phyloP scores from a whole-genome alignment of 106 monocot genomes.

The Posidonia australis region DNA sequence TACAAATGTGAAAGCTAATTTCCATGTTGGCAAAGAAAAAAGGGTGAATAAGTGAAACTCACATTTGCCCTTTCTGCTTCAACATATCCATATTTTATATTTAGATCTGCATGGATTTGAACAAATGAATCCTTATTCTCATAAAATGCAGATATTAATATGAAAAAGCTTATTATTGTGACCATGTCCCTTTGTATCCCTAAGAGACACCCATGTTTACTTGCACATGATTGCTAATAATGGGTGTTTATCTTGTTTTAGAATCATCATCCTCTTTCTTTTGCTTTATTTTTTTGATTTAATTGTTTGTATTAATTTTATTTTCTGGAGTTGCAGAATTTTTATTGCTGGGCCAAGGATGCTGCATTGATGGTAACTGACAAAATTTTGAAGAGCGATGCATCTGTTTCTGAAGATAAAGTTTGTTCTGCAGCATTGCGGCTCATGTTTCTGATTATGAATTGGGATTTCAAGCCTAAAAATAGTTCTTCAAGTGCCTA shows the following conservation, averaged over 20 bases:
- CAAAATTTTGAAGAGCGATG: conserved; percentile 26
- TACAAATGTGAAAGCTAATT: too few species aligned
- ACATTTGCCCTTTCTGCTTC: too few species aligned
- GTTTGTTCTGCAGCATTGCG: conserved; percentile 74
- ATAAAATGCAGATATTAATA: not conserved
- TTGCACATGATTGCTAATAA: too few species aligned
- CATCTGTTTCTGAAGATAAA: conserved; percentile 48
- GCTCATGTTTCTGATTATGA: conserved; percentile 88
- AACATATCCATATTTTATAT: not conserved
- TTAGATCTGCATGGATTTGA: not conserved
- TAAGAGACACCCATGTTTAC: too few species aligned
- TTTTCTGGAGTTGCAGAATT: conserved; percentile 41
- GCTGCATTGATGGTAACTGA: conserved; percentile 45
- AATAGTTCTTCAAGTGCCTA: conserved; percentile 13
- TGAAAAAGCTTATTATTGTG: not conserved
- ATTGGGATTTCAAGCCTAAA: conserved; percentile 67
- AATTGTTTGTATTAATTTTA: not conserved
- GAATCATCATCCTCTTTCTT: not conserved
- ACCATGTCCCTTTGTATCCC: not conserved
- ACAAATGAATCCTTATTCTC: not conserved
- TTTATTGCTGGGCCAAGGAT: conserved; percentile 87
- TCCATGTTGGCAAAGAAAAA: too few species aligned
- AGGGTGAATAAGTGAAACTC: too few species aligned
- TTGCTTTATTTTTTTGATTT: not conserved
- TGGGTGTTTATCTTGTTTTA: too few species aligned